Evolutionary conservation across 169 alveolate species (phyloP).

Genomic region (Toxoplasma gondii): DNA sequence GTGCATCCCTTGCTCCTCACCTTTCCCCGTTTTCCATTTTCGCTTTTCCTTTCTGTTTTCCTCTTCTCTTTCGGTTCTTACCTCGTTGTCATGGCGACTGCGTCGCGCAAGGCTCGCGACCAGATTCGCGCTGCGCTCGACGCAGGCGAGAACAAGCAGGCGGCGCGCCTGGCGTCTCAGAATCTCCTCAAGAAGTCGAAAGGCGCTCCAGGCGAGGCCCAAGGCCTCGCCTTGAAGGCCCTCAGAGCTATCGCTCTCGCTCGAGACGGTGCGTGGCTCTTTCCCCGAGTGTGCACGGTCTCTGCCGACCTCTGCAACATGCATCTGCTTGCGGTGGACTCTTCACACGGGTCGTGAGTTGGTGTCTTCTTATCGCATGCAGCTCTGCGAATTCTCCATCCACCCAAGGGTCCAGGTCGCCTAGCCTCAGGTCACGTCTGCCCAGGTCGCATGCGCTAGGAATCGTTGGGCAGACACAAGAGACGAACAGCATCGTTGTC

Average conservation of each 20-base stretch:
- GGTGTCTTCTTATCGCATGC: no score
- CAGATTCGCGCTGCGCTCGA: background rate
- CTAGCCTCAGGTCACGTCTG: no score
- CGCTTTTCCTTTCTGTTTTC: background rate
- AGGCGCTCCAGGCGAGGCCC: background rate
- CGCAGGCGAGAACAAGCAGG: slow-evolving; percentile 27
- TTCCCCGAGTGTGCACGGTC: background rate
- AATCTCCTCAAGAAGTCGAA: background rate
- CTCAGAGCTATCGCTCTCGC: slow-evolving; percentile 11
- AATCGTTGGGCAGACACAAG: no score
- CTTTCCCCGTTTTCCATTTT: background rate
- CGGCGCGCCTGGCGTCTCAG: background rate
- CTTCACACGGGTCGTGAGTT: no score
- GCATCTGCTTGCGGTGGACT: no score
- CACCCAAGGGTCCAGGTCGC: no score
- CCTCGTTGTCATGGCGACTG: background rate
- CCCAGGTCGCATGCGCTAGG: no score
- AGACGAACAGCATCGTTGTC: no score
- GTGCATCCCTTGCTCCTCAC: background rate
- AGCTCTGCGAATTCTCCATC: no score
- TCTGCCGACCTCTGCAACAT: background rate
- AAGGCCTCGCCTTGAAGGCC: background rate
- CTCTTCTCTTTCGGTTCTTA: background rate
- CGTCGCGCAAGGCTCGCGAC: background rate
- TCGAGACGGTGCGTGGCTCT: background rate